Base-by-base conservation (phyloP, 768 basidiomycete species). In the Hydnomerulius pinastri region DNA sequence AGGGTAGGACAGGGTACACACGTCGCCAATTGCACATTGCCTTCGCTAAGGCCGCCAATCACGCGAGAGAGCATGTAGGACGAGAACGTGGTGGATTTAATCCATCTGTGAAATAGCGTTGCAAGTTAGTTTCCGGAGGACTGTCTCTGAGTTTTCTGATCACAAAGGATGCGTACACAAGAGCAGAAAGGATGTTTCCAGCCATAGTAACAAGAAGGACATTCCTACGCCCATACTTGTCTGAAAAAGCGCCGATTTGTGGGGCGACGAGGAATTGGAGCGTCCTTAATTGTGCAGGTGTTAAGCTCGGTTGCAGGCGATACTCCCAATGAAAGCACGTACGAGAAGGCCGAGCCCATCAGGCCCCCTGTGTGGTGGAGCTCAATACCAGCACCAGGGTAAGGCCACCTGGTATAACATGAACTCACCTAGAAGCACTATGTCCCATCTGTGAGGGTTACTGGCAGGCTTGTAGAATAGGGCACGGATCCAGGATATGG, bases 1-100 rank as follows among this genome's bases (percentile, higher is more conserved):
- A 8, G 36, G 21, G 25, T 25, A 54, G 15, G 7, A 20, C n/a
- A 29, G 27, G 21, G 40, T 27, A 78, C 87, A 58, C 63, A 93
- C 93, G 94, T 94, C 39, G 91, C 89, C 38, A 99, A 76, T 65
- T 99, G 96, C 10, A 98, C 96, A 63, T 99, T 99, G 38, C 96
- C 96, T 73, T 99, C 96, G 61, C 90, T 92, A 8, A 98, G 74
- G 4, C 96, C 96, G 9, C 95, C 95, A 29, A 98, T 84, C 5
- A 98, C 76, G 12, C 96, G 82, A 8, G 94, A 93, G 21, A 95
- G 80, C 76, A 93, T 77, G 65, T 92, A 98, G 0, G 90, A 86
- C 1, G 87, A 89, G 67, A 97, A 98, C 0, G 89, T 83, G 2
- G 94, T 94, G 0, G 92, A 92, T 62, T 86, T 80, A 39, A 95